Evolutionary conservation across 805 yeast genomes (phyloP).

Genomic region (Saccharomycopsis olivae): DNA sequence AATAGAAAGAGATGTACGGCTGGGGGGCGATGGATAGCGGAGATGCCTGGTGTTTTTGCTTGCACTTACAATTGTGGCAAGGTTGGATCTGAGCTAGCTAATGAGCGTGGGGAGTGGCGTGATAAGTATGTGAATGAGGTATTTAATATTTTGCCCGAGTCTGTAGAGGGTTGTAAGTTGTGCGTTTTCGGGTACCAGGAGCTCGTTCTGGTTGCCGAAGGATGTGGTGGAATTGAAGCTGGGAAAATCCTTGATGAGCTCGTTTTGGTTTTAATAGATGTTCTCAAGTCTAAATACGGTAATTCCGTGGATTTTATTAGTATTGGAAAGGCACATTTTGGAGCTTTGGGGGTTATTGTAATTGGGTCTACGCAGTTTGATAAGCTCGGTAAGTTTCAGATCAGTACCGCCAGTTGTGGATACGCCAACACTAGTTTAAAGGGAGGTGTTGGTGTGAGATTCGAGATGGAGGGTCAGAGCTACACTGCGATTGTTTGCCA

Average conservation of each 20-base stretch:
- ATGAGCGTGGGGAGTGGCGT: no score
- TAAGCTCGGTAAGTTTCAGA: slow-evolving; percentile 22
- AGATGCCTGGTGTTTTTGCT: no score
- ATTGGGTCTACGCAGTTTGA: slow-evolving; percentile 32
- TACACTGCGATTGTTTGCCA: slow-evolving; percentile 51
- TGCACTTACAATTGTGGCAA: no score
- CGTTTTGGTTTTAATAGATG: slow-evolving; percentile 25
- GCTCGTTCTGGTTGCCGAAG: slow-evolving; percentile 44
- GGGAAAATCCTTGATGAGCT: slow-evolving; percentile 28
- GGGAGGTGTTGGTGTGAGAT: slow-evolving; percentile 59
- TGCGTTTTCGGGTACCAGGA: slow-evolving; percentile 59
- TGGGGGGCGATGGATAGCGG: no score
- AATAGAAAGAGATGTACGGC: no score
- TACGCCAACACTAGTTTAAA: slow-evolving; percentile 51
- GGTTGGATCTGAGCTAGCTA: no score
- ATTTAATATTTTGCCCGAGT: no score
- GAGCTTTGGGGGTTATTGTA: slow-evolving; percentile 47
- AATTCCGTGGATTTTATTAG: slow-evolving; percentile 29
- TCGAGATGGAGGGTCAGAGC: slow-evolving; percentile 22
- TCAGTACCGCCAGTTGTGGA: slow-evolving; percentile 42
- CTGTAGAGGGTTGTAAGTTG: no score
- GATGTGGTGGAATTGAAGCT: slow-evolving; percentile 33
- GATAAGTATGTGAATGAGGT: no score
- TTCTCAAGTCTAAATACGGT: slow-evolving; percentile 29
- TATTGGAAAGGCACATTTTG: slow-evolving; percentile 35